Evolutionary conservation across 2,329 filamentous ascomycete genomes (phyloP), one percentile per base, ranked within the genome.

Genomic region (Sclerotinia subarctica): DNA sequence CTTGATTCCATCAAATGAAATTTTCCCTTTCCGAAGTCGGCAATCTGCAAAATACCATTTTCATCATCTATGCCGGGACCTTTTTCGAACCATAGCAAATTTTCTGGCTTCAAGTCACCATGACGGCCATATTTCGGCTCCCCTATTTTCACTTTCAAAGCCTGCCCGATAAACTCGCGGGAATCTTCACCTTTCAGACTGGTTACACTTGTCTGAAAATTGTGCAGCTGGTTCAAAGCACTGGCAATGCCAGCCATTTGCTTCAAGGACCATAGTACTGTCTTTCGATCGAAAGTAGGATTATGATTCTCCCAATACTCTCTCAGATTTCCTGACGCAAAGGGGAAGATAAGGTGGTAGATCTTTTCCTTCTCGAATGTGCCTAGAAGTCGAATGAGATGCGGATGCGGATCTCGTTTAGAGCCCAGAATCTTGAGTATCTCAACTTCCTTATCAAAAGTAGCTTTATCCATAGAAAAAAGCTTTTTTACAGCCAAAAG

Each of bases 1-100:
- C 75, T 70, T 0, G 78, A 78, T 1, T 75, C 72, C 57, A 73
- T 70, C 8, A 75, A 71, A 66, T 80, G 78, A 17, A 80, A 75
- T 19, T 75, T 74, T 5, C 74, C 69, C 8, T 71, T 38, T 0
- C 72, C 72, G 58, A 72, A 72, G 42, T 73, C 72, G 7, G 70
- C 69, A 44, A 73, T 73, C 38, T 70, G 62, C 1, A 72, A 53
- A 6, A 69, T 47, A 5, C 72, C 72, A 11, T 57, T 68, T 1
- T 24, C 24, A 32, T 70, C 38, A 4, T 72, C 44, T 64, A 74
- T 66, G 51, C 69, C 64, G 53, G 64, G 79, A 76, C 5, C 77
- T 72, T 70, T 2, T 7, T 51, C 5, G 32, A 72, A 72, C 53
- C 58, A 72, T 2, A 74, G 68, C 52, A 74, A 67, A 51, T 73